Percentiles rank a stretch among this genome's conserved stretches.
phyloP scores from a whole-genome alignment of 306 rosid genomes.

The Cicer judaicum region DNA sequence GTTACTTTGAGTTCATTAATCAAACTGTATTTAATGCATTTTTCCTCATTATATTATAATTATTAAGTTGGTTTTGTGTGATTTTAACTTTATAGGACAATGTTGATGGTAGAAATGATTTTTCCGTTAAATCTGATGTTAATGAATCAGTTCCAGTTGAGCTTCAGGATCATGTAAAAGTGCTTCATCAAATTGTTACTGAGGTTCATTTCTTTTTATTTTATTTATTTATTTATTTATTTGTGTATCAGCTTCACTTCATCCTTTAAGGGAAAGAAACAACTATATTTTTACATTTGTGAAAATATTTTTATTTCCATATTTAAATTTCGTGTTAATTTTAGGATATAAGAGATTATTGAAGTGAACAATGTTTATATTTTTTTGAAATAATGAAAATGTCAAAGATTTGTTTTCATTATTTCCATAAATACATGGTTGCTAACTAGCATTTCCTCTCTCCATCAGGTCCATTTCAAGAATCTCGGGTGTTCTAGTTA shows the following conservation, averaged over 20 bases:
- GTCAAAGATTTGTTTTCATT: no score
- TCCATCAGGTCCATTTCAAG: no score
- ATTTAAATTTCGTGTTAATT: no score
- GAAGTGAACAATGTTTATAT: no score
- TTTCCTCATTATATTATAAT: neutral
- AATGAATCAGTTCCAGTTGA: neutral
- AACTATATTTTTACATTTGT: neutral
- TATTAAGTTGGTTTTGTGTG: neutral
- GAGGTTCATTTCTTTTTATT: conserved; percentile 1
- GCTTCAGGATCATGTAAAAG: conserved; percentile 11
- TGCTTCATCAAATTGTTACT: neutral
- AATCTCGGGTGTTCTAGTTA: no score
- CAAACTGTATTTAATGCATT: neutral
- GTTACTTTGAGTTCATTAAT: neutral
- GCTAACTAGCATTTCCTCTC: no score
- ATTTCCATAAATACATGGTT: no score
- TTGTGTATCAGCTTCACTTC: neutral
- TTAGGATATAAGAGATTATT: no score
- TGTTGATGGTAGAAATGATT: conserved; percentile 23
- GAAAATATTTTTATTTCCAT: neutral
- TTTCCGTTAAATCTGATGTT: neutral
- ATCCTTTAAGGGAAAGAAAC: neutral
- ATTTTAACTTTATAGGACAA: conserved; percentile 12
- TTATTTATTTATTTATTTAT: no score
- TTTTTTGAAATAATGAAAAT: no score